These are phyloP conservation scores for Cubamyces lactineus DNA, from an alignment of 768 basidiomycete genomes.

Conservation along the genomic window DNA sequence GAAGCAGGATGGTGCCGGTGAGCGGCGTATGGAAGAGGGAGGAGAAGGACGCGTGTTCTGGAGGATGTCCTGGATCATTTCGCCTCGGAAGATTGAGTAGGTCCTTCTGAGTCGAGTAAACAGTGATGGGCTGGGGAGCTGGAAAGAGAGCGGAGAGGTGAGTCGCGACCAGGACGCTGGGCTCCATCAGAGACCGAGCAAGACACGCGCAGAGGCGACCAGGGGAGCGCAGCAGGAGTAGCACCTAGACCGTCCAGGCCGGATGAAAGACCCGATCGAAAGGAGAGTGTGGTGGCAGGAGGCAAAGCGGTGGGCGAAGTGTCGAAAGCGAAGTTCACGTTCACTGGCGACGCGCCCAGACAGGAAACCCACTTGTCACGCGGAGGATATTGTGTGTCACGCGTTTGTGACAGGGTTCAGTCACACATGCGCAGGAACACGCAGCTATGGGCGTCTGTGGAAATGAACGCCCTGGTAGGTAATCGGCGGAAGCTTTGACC, in stretches of 20 bases:
- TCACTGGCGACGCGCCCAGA: background rate
- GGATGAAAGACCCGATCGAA: background rate
- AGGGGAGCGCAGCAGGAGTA: constrained; percentile 10
- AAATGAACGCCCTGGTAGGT: background rate
- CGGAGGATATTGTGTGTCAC: background rate
- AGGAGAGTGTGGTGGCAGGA: constrained; percentile 14
- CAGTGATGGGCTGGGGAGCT: constrained; percentile 49
- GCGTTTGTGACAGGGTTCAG: background rate
- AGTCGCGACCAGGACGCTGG: constrained; percentile 32
- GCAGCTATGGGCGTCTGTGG: background rate
- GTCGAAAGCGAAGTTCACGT: background rate
- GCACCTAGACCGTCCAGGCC: background rate
- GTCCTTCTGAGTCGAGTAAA: constrained; percentile 64
- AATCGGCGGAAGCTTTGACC: constrained; percentile 2
- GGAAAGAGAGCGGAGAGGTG: constrained; percentile 64
- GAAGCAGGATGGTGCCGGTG: constrained; percentile 70
- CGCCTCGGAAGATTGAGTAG: constrained; percentile 42
- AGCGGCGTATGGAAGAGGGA: constrained; percentile 56
- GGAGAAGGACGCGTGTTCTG: constrained; percentile 76
- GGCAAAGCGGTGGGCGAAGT: background rate
- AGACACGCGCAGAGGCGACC: background rate
- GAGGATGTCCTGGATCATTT: constrained; percentile 45
- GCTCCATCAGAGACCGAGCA: constrained; percentile 24
- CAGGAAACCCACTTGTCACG: background rate
- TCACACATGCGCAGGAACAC: background rate